These are phyloP conservation scores for Russula earlei DNA, from an alignment of 768 basidiomycete species.

Conservation along the genomic window DNA sequence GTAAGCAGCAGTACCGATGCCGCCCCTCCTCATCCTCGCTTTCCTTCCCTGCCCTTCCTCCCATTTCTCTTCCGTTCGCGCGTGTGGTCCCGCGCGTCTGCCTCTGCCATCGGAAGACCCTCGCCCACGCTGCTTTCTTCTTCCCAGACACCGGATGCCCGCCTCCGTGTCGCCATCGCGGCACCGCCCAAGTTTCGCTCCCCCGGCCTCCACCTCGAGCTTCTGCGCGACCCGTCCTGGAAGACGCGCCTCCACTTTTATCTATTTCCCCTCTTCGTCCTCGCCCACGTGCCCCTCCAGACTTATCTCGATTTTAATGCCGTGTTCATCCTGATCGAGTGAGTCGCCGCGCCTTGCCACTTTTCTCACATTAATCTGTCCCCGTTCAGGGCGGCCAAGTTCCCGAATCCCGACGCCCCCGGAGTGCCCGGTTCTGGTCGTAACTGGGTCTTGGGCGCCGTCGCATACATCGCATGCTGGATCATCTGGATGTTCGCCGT, in stretches of 20 bases:
- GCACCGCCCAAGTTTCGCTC: constrained; percentile 57
- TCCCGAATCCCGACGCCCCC: constrained; percentile 59
- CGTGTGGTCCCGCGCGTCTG: constrained; percentile 51
- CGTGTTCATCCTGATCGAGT: constrained; percentile 77
- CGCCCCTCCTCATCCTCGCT: background rate
- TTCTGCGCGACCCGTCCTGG: constrained; percentile 51
- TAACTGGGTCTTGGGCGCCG: constrained; percentile 75
- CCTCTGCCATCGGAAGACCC: constrained; percentile 28
- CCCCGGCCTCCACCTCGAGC: constrained; percentile 54
- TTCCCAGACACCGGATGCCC: constrained; percentile 28
- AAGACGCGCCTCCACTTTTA: constrained; percentile 54
- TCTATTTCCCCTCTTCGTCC: constrained; percentile 57
- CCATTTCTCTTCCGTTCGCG: constrained; percentile 30
- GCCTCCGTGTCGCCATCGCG: constrained; percentile 18
- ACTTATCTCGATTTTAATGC: constrained; percentile 87
- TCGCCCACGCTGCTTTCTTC: constrained; percentile 39
- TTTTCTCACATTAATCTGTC: too few species aligned
- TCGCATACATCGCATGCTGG: constrained; percentile 82
- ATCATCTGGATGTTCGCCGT: constrained; percentile 62
- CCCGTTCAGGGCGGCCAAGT: constrained; percentile 53
- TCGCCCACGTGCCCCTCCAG: constrained; percentile 67
- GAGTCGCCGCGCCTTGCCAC: too few species aligned
- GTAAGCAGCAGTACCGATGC: constrained; percentile 28
- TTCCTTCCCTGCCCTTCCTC: background rate
- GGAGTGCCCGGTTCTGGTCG: constrained; percentile 62